phyloP scores from a whole-genome alignment of 306 rosid genomes.

The Phaseolus lunatus region DNA sequence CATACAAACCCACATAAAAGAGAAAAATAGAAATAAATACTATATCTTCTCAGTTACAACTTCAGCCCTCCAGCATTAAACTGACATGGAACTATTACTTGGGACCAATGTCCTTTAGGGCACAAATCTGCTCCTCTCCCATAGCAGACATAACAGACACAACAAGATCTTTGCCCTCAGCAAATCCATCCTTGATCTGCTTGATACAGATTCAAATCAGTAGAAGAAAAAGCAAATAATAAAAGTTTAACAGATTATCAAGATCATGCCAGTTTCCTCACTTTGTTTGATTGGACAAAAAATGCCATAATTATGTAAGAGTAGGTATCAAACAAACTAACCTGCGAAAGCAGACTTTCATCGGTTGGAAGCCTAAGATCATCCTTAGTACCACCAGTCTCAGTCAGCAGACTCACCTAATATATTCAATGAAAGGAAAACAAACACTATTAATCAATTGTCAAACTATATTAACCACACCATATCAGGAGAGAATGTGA shows the following conservation, averaged over 20 bases:
- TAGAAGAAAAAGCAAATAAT: not conserved
- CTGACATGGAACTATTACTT: conserved; percentile 55
- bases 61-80: conserved; percentile 37
- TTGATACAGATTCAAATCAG: conserved; percentile 34
- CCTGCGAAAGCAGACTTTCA: conserved; percentile 87
- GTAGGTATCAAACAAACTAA: conserved; percentile 32
- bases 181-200: conserved; percentile 97
- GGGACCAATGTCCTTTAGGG: conserved; percentile 91
- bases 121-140: conserved; percentile 99
- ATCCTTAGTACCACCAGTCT: conserved; percentile 91
- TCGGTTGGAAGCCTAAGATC: conserved; percentile 96
- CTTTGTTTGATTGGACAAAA: not conserved
- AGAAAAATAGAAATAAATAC: not conserved
- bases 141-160: conserved; percentile 94
- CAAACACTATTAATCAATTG: conserved; percentile 5
- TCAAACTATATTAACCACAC: conserved; percentile 4
- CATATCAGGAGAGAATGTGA: conserved; percentile 6
- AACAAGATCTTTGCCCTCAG: conserved; percentile 88
- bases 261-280: not conserved
- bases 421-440: conserved; percentile 7
- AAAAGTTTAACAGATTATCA: conserved; percentile 11
- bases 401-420: conserved; percentile 96
- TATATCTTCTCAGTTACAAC: conserved; percentile 40
- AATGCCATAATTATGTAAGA: conserved; percentile 21
- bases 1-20: conserved; percentile 48